Conservation (phyloP, 2,329 filamentous ascomycete genomes). For the Beauveria australis region DNA sequence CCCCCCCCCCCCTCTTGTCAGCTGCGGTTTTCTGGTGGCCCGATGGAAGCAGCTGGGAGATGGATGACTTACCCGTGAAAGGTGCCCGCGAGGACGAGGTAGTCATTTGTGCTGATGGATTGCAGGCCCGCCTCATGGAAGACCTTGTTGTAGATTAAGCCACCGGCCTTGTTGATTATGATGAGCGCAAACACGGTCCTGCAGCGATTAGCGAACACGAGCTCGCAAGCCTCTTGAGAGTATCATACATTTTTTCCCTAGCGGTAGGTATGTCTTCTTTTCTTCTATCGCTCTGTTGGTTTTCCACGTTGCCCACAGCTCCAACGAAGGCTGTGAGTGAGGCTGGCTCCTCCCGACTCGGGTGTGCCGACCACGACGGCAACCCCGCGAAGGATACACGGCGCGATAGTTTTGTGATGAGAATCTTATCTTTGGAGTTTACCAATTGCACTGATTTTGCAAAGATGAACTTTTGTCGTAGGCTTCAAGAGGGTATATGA, state of each 20-base stretch:
- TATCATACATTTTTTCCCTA: not conserved
- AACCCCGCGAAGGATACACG: not conserved
- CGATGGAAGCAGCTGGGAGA: not conserved
- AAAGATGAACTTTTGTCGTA: not conserved
- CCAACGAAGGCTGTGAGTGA: not conserved
- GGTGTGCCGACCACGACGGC: not conserved
- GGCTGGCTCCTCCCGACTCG: not conserved
- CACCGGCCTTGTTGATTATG: conserved; percentile 97
- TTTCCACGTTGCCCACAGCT: not conserved
- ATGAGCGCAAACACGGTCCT: conserved; percentile 95
- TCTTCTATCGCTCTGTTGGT: no score
- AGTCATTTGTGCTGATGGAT: conserved; percentile 90
- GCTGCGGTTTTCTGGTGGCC: conserved; percentile 2
- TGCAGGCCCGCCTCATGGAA: conserved; percentile 80
- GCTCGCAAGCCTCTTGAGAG: not conserved
- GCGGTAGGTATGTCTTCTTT: not conserved
- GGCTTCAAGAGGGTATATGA: not conserved
- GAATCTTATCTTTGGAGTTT: not conserved
- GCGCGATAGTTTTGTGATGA: no score
- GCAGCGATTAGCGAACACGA: conserved; percentile 8
- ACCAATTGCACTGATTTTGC: not conserved
- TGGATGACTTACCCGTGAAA: conserved; percentile 69
- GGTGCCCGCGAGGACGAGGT: conserved; percentile 90
- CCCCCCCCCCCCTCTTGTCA: no score
- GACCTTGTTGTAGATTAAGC: conserved; percentile 90